phyloP scores from a whole-genome alignment of 139 green algal species.

The Volvox africanus region DNA sequence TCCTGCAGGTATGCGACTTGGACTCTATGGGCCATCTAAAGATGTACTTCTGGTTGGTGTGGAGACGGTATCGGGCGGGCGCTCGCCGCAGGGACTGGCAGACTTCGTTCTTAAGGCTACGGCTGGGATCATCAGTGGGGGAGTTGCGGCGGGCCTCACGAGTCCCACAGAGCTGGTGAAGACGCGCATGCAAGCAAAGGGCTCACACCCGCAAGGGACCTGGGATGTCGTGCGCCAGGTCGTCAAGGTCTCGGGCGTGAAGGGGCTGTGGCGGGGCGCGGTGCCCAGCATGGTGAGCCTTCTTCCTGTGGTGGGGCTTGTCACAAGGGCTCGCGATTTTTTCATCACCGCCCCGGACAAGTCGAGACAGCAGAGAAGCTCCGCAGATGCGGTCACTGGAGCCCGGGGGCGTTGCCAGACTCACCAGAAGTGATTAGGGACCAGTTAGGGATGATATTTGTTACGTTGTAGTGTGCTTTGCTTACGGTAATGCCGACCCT shows the following conservation, averaged over 20 bases:
- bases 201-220: background rate
- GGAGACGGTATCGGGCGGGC: background rate
- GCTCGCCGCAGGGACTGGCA: background rate
- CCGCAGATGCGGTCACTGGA: too few species aligned
- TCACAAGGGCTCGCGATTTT: too few species aligned
- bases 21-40: slow-evolving; percentile 86
- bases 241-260: slow-evolving; percentile 34
- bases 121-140: slow-evolving; percentile 78
- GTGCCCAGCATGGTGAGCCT: slow-evolving; percentile 47
- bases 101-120: slow-evolving; percentile 68
- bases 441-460: too few species aligned
- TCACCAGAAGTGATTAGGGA: too few species aligned
- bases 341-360: too few species aligned
- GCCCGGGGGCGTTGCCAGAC: too few species aligned
- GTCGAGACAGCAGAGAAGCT: too few species aligned
- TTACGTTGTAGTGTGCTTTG: too few species aligned
- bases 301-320: too few species aligned
- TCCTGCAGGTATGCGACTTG: slow-evolving; percentile 77
- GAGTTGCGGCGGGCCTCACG: slow-evolving; percentile 75
- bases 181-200: slow-evolving; percentile 49
- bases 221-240: slow-evolving; percentile 24
- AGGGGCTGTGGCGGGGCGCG: slow-evolving; percentile 55
- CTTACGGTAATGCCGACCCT: too few species aligned
- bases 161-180: slow-evolving; percentile 92
- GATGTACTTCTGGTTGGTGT: background rate